Evolutionary conservation across 2,329 filamentous ascomycete genomes (phyloP), one percentile per base, ranked within the genome.

Genomic region (Exophiala dermatitidis): DNA sequence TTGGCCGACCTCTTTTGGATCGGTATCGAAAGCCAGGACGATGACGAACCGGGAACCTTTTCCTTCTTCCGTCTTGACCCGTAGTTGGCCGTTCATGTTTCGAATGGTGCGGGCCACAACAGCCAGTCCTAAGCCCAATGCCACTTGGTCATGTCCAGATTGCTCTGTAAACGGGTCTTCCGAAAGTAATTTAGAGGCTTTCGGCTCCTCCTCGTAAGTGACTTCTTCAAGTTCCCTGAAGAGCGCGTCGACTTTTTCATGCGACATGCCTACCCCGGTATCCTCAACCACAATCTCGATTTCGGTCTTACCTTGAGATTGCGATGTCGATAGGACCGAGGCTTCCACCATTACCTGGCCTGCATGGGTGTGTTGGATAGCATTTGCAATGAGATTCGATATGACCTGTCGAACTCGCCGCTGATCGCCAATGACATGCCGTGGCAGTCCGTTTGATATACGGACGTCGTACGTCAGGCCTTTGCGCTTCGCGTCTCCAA

Each of bases 81-180:
- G 82, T 31, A 95, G 69, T 64, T 95, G 90, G 0, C 90, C 90
- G 54, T 91, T 85, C 87, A 95, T 93, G 64, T 90, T 95, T n/a
- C 84, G 81, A 32, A 95, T 77, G 34, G 89, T 88, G 36, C 90
- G 81, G 10, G 88, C 86, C n/a, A 95, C 90, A 8, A 94, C 77
- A 0, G 90, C 90, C n/a, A 95, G 76, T 0, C 90, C 90, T 6
- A 95, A 77, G 0, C 90, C 90, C 1, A 95, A 70, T 0, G 82
- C 83, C 6, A 67, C 60, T 3, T 63, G 38, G 9, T 41, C 12
- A 5, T 41, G 38, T 5, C 12, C 59, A 33, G 69, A 68, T 2
- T 68, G 57, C 9, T 71, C 69, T 3, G 60, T n/a, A 8, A 69
- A 66, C 5, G 38, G 48, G 48, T 79, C 76, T 0, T 68, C 72